Base-by-base conservation (phyloP, 768 basidiomycete genomes). In the Agrocybe praecox region DNA sequence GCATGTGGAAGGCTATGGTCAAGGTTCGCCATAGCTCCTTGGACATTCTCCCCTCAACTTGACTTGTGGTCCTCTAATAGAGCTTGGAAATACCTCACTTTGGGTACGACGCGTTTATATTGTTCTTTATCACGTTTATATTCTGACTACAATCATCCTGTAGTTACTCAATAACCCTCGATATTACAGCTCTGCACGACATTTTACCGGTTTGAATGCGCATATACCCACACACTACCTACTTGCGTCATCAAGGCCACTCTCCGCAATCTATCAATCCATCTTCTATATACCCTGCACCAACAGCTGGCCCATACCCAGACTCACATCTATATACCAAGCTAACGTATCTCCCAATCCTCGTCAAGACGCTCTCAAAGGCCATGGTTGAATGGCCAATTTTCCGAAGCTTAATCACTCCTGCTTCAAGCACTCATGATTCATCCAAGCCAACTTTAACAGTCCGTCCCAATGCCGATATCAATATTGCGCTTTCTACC, bases 1-100 rank as follows among this genome's bases (percentile, higher is more conserved):
- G 85, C 10, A 96, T 95, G 93, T 95, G 86, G 87, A 91, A 90
- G 62, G 89, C 91, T 2, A 95, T 95, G 93, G 82, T 79, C 10
- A 91, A 90, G 83, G 91, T 87, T 48, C 23, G 74, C 18, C 36
- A 22, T 51, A 29, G 36, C 23, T 48, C 14, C 9, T 17, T 50
- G 40, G 0, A 53, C 11, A 55, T 36, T 22, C 18, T 32, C 6
- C 52, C 19, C 57, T 19, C 14, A 50, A 22, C 44, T 34, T 33
- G 44, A 17, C 22, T 49, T 45, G 4, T 24, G 52, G 12, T 15
- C 8, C 33, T 34, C 15, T 14, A 62, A 6, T 62, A 92, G 92
- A 92, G 92, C 63, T 78, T 95, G 52, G 85, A 89, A 64, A 89
- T 94, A 61, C 92, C 93, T 17, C 90, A 90, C 65, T 96, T 96